A percentile compares a stretch with the other conserved stretches of the same genome.
These are phyloP conservation scores for Dactylonectria estremocensis DNA, from an alignment of 2,329 filamentous ascomycete species.

Conservation along the genomic window DNA sequence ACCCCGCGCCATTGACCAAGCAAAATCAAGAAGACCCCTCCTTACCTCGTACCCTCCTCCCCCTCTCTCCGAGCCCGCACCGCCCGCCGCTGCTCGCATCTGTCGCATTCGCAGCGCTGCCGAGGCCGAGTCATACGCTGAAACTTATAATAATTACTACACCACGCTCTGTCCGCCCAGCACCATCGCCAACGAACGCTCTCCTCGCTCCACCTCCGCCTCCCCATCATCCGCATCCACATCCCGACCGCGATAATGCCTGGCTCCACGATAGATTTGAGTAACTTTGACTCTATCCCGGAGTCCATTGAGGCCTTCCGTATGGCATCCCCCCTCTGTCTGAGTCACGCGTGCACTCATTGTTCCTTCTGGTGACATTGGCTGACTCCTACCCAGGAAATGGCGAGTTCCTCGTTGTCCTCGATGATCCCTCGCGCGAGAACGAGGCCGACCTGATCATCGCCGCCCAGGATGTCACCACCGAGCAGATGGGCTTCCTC, in stretches of 20 bases:
- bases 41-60: conserved; percentile 13
- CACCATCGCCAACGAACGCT: conserved; percentile 7
- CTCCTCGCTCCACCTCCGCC: conserved; percentile 3
- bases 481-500: conserved; percentile 96
- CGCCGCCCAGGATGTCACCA: conserved; percentile 86
- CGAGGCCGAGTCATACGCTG: conserved; percentile 29
- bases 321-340: conserved; percentile 56
- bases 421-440: conserved; percentile 92
- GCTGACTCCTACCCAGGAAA: conserved; percentile 64
- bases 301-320: conserved; percentile 76
- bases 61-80: conserved; percentile 28
- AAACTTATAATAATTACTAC: background rate
- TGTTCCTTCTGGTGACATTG: background rate
- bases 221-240: conserved; percentile 4
- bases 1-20: conserved; percentile 24
- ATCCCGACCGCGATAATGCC: conserved; percentile 60
- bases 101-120: conserved; percentile 17
- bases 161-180: background rate
- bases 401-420: conserved; percentile 95
- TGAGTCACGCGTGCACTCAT: background rate
- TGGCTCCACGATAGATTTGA: conserved; percentile 63
- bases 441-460: conserved; percentile 99
- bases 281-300: conserved; percentile 76
- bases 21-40: conserved; percentile 24
- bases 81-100: background rate